Evolutionary conservation across 257 asterid genomes (phyloP), one percentile per base, ranked within the genome.

Genomic region (Solanum bukasovii): DNA sequence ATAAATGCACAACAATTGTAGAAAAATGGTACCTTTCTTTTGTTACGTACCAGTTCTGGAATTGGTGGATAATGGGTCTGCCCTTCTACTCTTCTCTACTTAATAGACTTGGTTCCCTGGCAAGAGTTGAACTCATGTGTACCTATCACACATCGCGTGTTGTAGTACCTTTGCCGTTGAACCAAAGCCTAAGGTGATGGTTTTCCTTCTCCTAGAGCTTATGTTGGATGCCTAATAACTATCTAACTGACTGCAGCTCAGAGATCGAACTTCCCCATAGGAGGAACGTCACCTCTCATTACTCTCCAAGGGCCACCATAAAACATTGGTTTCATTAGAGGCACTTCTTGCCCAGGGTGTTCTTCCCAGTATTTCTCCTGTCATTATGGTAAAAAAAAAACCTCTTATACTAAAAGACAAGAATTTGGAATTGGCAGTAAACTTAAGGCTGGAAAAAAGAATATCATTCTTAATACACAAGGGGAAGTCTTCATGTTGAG

Each of bases 361-460:
- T 92, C 94, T 88, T 95, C 99, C 98, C 99, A 96, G 87, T 92
- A 96, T 87, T 91, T 95, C 92, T 96, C 99, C 98, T 96, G 93
- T 84, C n/a, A 68, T 70, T 46, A 49, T 21, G 20, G 4, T n/a
- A n/a, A 11, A n/a, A 5, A n/a, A 23, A 9, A 27, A 27, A 29
- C n/a, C 72, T 40, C 21, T 38, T 20, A 38, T 3, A 67, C 10
- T 14, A 44, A 65, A 27, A 65, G 61, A 65, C 42, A 3, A 29
- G 77, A 38, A 81, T 14, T 44, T 81, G 7, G 18, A 44, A 46
- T 13, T 7, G 34, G 29, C 63, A 85, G 42, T 85, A 38, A 61
- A 7, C 35, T 18, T 5, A 25, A 42, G 33, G 65, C 68, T 3
- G 23, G 33, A 25, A 25, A 46, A 18, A 9, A 44, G 29, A 81